Evolutionary conservation across 306 rosid genomes (phyloP).

Genomic region (Ammopiptanthus mongolicus): DNA sequence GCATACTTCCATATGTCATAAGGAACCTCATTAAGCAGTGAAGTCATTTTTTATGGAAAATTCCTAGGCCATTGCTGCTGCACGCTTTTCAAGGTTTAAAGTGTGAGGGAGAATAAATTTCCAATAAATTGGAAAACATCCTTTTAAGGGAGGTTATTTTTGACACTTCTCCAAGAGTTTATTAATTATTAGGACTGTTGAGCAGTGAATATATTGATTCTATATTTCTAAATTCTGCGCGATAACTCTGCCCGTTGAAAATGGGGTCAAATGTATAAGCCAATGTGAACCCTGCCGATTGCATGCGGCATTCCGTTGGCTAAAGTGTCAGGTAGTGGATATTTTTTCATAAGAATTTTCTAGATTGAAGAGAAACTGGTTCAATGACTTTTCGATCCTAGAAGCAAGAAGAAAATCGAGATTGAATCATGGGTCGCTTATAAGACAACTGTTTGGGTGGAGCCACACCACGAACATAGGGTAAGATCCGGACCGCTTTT

Average conservation of each 20-base stretch:
- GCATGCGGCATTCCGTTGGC: neutral
- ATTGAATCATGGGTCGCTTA: neutral
- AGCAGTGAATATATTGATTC: neutral
- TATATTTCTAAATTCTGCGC: neutral
- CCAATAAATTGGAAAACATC: conserved; percentile 19
- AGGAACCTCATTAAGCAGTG: conserved; percentile 67
- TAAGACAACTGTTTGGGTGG: too few relatives aligned
- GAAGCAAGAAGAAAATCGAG: neutral
- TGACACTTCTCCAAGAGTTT: neutral
- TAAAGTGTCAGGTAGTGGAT: neutral
- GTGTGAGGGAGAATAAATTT: conserved; percentile 29
- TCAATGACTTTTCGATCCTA: neutral
- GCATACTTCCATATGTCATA: conserved; percentile 81
- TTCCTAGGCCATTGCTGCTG: neutral
- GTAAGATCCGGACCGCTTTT: too few relatives aligned
- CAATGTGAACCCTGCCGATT: neutral
- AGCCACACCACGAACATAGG: neutral
- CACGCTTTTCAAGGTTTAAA: conserved; percentile 10
- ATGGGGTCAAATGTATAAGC: neutral
- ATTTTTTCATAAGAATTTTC: neutral
- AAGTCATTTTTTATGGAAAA: conserved; percentile 15
- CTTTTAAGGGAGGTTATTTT: conserved; percentile 19
- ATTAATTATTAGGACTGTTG: neutral
- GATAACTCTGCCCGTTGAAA: neutral
- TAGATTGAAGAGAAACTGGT: neutral